Evolutionary conservation across 371 early-diverging fungal genomes (phyloP), one percentile per base, ranked within the genome.

Genomic region (Batrachochytrium dendrobatidis): DNA sequence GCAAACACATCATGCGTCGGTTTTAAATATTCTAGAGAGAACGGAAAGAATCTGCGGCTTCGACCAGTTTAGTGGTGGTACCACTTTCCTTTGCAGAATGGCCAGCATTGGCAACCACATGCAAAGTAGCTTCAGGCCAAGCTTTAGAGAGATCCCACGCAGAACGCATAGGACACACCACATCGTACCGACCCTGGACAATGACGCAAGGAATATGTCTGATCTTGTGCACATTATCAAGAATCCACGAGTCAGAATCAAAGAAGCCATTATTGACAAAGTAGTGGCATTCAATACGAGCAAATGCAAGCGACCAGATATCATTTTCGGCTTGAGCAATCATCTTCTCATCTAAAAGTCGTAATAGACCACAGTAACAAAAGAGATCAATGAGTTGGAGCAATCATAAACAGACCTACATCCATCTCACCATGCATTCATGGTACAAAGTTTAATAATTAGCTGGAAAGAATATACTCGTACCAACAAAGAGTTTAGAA

Each of bases 261-360:
- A 86, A 84, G 68, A 83, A 86, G 0, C 86, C 84, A 57, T 78
- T 76, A 77, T 84, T 81, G 67, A 75, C 63, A 53, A 84, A 84
- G 61, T 74, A 83, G 63, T 82, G 82, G 65, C 78, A 81, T 50
- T 66, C 53, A 56, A 85, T 85, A 32, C 86, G 71, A 10, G 86
- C 84, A 68, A 86, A 86, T 29, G 77, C 77, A 34, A 83, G 62
- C 1, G 83, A 72, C 78, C 79, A 86, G n/a, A 64, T 69, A 55
- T 77, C 80, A 52, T 79, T 66, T 17, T 79, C 72, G 5, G 79
- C 83, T 60, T 75, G 80, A 57, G 67, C 70, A 34, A 86, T 60
- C 50, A 71, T 69, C 10, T 64, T 72, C 7, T 69, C 71, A 60
- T 81, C 80, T 28, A 70, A 67, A 34, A 64, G 64, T n/a, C 63